These are phyloP conservation scores for Cornus florida DNA, from an alignment of 148 eudicot genomes.

Conservation along the genomic window DNA sequence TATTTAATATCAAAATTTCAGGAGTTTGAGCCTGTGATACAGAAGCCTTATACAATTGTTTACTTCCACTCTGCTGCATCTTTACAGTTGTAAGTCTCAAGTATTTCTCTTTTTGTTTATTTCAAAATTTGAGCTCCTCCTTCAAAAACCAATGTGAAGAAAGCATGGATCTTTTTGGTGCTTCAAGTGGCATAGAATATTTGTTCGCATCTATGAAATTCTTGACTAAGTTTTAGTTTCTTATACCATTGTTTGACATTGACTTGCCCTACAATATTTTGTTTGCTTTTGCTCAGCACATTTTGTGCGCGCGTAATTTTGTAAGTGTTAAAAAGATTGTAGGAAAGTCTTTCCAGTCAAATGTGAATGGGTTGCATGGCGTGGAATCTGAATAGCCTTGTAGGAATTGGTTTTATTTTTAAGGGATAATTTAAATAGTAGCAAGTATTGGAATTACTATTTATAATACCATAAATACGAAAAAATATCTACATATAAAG, in stretches of 20 bases:
- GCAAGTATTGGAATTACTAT: too few species aligned
- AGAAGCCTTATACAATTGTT: constrained; percentile 91
- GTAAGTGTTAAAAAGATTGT: too few species aligned
- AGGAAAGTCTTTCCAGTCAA: background rate
- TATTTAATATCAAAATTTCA: constrained; percentile 26
- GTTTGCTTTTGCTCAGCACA: background rate
- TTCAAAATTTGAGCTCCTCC: background rate
- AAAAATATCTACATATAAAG: too few species aligned
- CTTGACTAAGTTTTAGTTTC: background rate
- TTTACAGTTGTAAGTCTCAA: constrained; percentile 72
- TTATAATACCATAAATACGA: too few species aligned
- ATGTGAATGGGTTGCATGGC: background rate
- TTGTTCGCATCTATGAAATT: background rate
- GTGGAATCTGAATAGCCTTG: background rate
- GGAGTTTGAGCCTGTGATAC: constrained; percentile 97
- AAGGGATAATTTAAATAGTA: too few species aligned
- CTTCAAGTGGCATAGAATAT: background rate
- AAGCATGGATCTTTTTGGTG: background rate
- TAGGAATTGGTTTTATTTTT: background rate
- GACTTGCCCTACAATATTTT: too few species aligned
- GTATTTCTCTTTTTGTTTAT: background rate
- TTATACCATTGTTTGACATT: too few species aligned
- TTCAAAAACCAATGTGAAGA: background rate
- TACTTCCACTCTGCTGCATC: constrained; percentile 99
- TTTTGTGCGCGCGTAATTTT: background rate